These are phyloP conservation scores for Beauveria bassiana DNA, from an alignment of 2,329 filamentous ascomycete genomes.

Conservation along the genomic window DNA sequence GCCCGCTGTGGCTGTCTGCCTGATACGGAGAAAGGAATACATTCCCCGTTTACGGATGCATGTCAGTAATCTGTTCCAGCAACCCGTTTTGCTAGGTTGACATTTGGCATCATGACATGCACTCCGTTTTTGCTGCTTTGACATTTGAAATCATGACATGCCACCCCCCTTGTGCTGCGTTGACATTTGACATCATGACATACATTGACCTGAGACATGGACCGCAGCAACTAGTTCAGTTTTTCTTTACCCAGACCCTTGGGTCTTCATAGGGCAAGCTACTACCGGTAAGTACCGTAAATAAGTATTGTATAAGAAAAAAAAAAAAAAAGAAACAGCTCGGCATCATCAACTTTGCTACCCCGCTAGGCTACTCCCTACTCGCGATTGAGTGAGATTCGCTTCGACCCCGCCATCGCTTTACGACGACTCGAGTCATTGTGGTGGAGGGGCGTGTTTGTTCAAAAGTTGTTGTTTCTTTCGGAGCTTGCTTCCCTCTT, in stretches of 20 bases:
- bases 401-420: neutral
- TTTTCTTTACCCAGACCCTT: neutral
- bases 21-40: neutral
- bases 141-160: neutral
- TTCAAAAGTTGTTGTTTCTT: neutral
- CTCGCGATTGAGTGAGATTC: neutral
- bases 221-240: neutral
- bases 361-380: neutral
- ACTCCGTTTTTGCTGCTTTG: neutral
- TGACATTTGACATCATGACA: neutral
- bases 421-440: neutral
- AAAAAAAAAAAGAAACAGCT: neutral
- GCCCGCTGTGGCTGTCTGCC: neutral
- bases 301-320: too few relatives aligned
- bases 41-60: neutral
- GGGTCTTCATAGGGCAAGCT: neutral
- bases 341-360: neutral
- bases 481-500: slow-evolving; percentile 6
- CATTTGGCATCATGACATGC: too few relatives aligned
- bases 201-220: slow-evolving; percentile 6
- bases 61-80: neutral
- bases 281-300: neutral
- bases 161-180: neutral
- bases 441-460: neutral
- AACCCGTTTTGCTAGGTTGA: too few relatives aligned